These are phyloP conservation scores for Pichia sorboxylosa DNA, from an alignment of 1,139 yeast species.

Conservation along the genomic window DNA sequence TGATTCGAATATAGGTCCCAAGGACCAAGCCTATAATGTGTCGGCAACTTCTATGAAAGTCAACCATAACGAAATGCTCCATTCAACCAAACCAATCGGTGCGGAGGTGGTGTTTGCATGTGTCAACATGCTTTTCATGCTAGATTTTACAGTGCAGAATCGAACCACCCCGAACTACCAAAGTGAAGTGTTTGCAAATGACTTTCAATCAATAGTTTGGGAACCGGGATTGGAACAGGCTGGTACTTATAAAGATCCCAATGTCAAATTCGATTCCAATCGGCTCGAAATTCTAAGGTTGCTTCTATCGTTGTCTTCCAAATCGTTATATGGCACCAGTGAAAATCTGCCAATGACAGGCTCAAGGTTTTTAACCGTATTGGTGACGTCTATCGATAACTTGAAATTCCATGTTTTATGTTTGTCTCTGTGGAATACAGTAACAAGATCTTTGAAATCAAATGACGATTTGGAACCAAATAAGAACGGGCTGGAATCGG, in stretches of 20 bases:
- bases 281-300: conserved; percentile 58
- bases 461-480: conserved; percentile 21
- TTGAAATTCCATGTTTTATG: conserved; percentile 41
- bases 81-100: conserved; percentile 33
- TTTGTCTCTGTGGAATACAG: conserved; percentile 57
- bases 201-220: conserved; percentile 40
- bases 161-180: conserved; percentile 4
- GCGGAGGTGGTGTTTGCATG: conserved; percentile 34
- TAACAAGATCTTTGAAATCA: conserved; percentile 24
- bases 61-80: conserved; percentile 15
- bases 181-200: conserved; percentile 7
- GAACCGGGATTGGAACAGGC: conserved; percentile 62
- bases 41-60: conserved; percentile 13
- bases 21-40: neutral
- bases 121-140: conserved; percentile 44
- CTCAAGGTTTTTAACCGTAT: conserved; percentile 44
- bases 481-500: conserved; percentile 24
- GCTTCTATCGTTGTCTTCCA: conserved; percentile 52
- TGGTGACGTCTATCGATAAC: conserved; percentile 43
- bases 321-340: conserved; percentile 45
- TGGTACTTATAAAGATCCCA: conserved; percentile 31
- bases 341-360: conserved; percentile 35
- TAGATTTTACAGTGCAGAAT: conserved; percentile 44
- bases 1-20: neutral
- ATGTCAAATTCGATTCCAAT: conserved; percentile 47